Conservation (phyloP, 805 yeast species). For the Maudiozyma pseudohumilis region DNA sequence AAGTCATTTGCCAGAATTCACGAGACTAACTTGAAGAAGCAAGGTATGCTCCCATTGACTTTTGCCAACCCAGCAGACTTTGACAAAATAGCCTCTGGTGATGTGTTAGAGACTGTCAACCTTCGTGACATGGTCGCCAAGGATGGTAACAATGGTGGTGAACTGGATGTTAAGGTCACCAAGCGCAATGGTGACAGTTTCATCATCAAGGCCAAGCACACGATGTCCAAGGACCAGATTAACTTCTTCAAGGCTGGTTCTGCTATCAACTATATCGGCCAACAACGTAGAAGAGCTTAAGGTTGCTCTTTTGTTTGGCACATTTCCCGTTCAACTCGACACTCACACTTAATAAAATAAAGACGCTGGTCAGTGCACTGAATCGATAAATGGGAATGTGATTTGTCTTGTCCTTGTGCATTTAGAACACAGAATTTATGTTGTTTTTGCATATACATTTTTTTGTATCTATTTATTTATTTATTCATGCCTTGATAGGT, state of each 20-base stretch:
- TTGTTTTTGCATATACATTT: neutral
- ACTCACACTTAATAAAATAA: no score
- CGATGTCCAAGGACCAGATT: slow-evolving; percentile 94
- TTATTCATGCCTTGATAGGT: neutral
- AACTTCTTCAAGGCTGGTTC: slow-evolving; percentile 96
- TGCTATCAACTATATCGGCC: slow-evolving; percentile 87
- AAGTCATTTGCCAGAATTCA: slow-evolving; percentile 97
- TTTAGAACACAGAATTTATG: neutral
- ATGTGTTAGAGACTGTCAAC: slow-evolving; percentile 63
- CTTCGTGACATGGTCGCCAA: slow-evolving; percentile 67
- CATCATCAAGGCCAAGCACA: slow-evolving; percentile 73
- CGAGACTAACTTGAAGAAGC: slow-evolving; percentile 95
- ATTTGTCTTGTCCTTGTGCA: neutral
- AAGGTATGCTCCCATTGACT: slow-evolving; percentile 92
- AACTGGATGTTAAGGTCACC: slow-evolving; percentile 58
- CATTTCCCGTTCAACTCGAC: no score
- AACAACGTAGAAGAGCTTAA: slow-evolving; percentile 31
- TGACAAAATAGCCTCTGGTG: slow-evolving; percentile 70
- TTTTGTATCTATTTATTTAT: slow-evolving; percentile 1
- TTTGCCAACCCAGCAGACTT: slow-evolving; percentile 87
- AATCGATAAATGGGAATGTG: no score
- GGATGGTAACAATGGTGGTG: slow-evolving; percentile 83
- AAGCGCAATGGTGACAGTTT: slow-evolving; percentile 63
- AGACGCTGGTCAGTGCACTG: no score
- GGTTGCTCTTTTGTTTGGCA: no score